Base-by-base conservation (phyloP, 441 rosid genomes). In the Arabidopsis hybrid region DNA sequence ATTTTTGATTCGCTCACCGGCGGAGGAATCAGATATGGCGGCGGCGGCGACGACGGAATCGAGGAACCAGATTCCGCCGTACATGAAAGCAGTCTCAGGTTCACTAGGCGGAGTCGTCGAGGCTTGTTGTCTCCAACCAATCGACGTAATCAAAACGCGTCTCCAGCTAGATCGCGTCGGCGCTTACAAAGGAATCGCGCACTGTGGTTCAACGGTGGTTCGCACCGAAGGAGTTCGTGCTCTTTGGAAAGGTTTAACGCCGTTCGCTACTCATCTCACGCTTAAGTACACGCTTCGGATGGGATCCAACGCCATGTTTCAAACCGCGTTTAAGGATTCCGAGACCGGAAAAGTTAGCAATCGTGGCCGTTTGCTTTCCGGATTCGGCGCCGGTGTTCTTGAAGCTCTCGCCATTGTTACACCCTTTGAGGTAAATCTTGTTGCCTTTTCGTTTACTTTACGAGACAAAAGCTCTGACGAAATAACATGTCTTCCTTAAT, bases 181-280 rank as follows among this genome's bases (percentile, higher is more conserved):
- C 16, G 69, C 81, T 1, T 95, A 90, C 85, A 89, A 81, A 70
- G 99, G 99, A 56, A 95, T 95, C 46, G 8, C 74, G 51, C 93
- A 95, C 77, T 95, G 99, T 71, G 99, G 99, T 13, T 12, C 85
- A 32, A 90, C 90, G 18, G 87, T 95, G 21, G 70, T 72, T 47
- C 77, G 77, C 0, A 88, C 91, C 0, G 99, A 94, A 78, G 97
- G 99, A 31, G 83, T 89, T 29, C 83, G 93, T 4, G 97, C 97
- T 61, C 85, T 94, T n/a, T 94, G 99, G 99, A 94, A 92, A 68
- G 97, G 99, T 0, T 63, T 94, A 65, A 92, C 99, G 1, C 99
- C 99, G 9, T 95, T 92, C 80, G 96, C 97, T 12, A 95, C 97
- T 5, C 99, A 95, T 81, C 80, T 95, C 31, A 95, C 97, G 0